phyloP scores from a whole-genome alignment of 192 early-diverging fungal species.

The Backusella morwellensis region DNA sequence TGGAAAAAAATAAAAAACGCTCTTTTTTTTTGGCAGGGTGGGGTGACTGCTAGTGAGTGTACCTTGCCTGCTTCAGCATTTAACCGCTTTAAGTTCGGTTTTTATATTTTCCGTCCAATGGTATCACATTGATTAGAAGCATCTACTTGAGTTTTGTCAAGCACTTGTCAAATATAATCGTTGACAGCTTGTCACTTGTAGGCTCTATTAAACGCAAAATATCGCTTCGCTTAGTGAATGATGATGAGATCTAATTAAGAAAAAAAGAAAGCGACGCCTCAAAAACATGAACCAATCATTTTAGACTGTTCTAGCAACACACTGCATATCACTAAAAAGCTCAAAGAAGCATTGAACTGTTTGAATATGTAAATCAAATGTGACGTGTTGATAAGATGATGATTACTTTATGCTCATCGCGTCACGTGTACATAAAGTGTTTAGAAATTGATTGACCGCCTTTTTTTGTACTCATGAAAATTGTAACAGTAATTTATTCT shows the following conservation, averaged over 20 bases:
- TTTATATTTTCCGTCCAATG: no score
- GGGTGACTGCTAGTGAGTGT: background rate
- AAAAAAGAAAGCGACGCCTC: background rate
- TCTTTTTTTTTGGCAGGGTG: slow-evolving; percentile 8
- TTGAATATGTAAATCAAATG: background rate
- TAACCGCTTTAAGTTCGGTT: background rate
- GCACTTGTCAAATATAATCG: background rate
- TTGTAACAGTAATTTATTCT: background rate
- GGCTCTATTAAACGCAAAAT: no score
- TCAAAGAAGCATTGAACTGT: no score
- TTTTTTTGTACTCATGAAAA: background rate
- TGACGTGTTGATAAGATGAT: background rate
- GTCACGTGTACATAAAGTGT: slow-evolving; percentile 1
- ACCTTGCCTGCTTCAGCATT: no score
- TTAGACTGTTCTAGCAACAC: background rate
- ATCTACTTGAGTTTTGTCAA: background rate
- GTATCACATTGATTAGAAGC: no score
- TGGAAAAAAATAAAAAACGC: background rate
- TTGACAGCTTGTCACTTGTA: background rate
- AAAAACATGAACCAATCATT: background rate
- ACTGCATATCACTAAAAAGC: background rate
- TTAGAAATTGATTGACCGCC: background rate
- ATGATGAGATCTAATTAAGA: background rate
- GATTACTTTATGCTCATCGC: background rate
- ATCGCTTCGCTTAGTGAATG: background rate